These are phyloP conservation scores for Nyssa sinensis DNA, from an alignment of 148 eudicot species.

Conservation along the genomic window DNA sequence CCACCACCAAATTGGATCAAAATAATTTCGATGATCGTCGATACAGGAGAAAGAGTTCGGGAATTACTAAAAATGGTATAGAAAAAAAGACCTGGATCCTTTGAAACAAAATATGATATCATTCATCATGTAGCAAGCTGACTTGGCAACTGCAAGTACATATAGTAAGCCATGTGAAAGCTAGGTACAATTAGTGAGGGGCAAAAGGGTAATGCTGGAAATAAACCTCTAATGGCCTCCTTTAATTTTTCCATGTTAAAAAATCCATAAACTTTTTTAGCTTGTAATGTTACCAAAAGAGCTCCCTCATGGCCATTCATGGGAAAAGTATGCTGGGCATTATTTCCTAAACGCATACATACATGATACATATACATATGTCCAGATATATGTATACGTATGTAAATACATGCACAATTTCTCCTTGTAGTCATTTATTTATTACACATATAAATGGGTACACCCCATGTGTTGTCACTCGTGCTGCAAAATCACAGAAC, in stretches of 20 bases:
- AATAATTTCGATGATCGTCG: neutral
- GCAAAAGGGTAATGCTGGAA: neutral
- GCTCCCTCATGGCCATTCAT: neutral
- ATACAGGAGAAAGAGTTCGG: too few species aligned
- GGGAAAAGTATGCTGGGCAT: neutral
- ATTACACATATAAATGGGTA: neutral
- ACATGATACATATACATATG: neutral
- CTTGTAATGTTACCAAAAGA: neutral
- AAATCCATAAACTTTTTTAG: neutral
- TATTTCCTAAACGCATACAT: constrained; percentile 1
- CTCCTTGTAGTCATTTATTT: neutral
- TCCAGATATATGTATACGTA: neutral
- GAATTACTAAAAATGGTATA: too few species aligned
- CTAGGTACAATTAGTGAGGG: neutral
- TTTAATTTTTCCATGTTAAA: constrained; percentile 2
- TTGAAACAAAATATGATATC: too few species aligned
- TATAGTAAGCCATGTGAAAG: neutral
- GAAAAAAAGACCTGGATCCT: too few species aligned
- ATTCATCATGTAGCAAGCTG: neutral
- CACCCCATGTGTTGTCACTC: neutral
- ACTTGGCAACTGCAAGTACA: neutral
- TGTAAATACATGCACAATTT: neutral
- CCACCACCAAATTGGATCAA: neutral
- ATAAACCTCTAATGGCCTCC: neutral
- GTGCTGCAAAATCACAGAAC: neutral